These are phyloP conservation scores for Lachnellula hyalina DNA, from an alignment of 2,329 filamentous ascomycete species.

Conservation along the genomic window DNA sequence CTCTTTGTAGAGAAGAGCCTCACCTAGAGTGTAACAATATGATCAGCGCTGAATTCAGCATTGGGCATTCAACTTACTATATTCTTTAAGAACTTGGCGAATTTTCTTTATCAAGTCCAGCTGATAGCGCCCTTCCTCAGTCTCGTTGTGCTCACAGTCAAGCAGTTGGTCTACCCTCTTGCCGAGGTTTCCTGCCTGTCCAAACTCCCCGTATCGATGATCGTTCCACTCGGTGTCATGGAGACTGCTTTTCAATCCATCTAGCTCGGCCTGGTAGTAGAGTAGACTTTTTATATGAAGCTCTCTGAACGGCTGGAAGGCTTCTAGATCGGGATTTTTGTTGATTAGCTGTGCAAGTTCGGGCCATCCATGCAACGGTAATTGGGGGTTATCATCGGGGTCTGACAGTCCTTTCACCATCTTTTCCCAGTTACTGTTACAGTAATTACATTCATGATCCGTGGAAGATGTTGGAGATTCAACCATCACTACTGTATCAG, in stretches of 20 bases:
- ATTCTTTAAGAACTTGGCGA: constrained; percentile 12
- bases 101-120: constrained; percentile 10
- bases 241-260: background rate
- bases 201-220: background rate
- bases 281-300: constrained; percentile 18
- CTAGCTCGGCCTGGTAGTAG: constrained; percentile 18
- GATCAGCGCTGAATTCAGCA: background rate
- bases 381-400: background rate
- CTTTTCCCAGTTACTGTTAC: no score
- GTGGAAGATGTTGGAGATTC: no score
- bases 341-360: background rate
- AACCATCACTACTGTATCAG: no score
- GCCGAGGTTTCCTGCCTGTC: no score
- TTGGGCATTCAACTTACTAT: constrained; percentile 7
- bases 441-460: no score
- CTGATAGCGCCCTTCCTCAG: constrained; percentile 1
- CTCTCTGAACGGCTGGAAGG: constrained; percentile 14
- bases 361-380: background rate
- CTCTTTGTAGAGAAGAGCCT: constrained; percentile 11
- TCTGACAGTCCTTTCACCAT: background rate
- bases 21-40: constrained; percentile 5
- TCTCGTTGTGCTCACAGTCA: background rate
- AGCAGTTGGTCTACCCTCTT: background rate
- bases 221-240: constrained; percentile 13
- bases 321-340: background rate